phyloP scores from a whole-genome alignment of 768 basidiomycete genomes.

The Clitopilus hobsonii region DNA sequence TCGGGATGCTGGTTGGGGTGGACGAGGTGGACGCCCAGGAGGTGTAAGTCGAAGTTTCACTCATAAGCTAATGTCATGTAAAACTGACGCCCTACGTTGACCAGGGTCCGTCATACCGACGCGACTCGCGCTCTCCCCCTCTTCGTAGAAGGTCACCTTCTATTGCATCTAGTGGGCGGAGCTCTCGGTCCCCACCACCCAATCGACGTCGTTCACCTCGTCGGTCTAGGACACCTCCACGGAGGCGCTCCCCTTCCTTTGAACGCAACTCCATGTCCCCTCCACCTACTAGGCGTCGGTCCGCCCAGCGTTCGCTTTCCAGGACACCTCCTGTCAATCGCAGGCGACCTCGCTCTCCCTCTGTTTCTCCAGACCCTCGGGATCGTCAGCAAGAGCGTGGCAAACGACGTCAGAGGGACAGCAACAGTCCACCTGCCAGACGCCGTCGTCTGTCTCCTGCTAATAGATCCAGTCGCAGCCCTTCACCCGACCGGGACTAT shows the following conservation, averaged over 20 bases:
- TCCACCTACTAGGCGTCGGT: conserved; percentile 26
- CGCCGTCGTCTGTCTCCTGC: conserved; percentile 36
- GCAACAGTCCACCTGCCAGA: conserved; percentile 53
- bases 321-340: conserved; percentile 30
- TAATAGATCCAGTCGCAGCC: conserved; percentile 32
- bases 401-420: conserved; percentile 28
- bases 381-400: conserved; percentile 25
- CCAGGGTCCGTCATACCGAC: conserved; percentile 38
- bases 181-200: conserved; percentile 36
- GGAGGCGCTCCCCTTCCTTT: conserved; percentile 36
- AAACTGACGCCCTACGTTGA: too few relatives aligned
- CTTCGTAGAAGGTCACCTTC: conserved; percentile 42
- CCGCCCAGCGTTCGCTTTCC: conserved; percentile 41
- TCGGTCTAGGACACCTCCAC: conserved; percentile 25
- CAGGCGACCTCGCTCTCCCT: conserved; percentile 39
- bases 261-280: conserved; percentile 35
- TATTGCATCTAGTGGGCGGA: conserved; percentile 22
- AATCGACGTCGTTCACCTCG: conserved; percentile 33
- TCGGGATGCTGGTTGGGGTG: conserved; percentile 67
- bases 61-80: too few relatives aligned
- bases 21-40: conserved; percentile 44
- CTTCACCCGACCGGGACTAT: conserved; percentile 31
- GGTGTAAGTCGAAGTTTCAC: conserved; percentile 32
- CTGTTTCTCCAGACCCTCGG: conserved; percentile 47
- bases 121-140: conserved; percentile 44